Conservation (phyloP, 73 alveolate genomes). For the Symbiodinium pilosum region DNA sequence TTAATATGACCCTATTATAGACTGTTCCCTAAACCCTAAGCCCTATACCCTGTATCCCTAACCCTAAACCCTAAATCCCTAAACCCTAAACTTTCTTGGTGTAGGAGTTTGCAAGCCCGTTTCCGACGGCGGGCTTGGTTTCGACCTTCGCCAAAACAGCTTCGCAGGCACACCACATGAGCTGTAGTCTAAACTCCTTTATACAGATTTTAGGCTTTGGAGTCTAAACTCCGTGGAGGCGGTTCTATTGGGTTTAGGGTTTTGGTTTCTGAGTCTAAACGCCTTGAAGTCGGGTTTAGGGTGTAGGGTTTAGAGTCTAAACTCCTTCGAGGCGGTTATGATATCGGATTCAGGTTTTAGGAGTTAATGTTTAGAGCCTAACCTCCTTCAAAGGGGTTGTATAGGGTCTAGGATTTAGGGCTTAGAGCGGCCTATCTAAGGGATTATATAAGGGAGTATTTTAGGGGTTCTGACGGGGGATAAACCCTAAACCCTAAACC, state of each 20-base stretch:
- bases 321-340: neutral
- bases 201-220: neutral
- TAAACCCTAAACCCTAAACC: no score
- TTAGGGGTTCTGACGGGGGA: no score
- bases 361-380: neutral
- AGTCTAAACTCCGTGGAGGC: neutral
- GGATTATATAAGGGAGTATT: no score
- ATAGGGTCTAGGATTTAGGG: neutral
- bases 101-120: neutral
- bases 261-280: no score
- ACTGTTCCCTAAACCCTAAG: no score
- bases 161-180: neutral
- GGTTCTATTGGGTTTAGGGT: neutral
- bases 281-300: no score
- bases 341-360: neutral
- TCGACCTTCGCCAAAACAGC: conserved; percentile 3
- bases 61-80: no score
- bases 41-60: no score
- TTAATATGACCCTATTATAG: no score
- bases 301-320: no score
- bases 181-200: neutral
- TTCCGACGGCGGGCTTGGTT: neutral
- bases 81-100: no score
- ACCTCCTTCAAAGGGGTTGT: no score
- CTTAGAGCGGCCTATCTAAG: neutral